Evolutionary conservation across 2,329 filamentous ascomycete genomes (phyloP).

Genomic region (Penicillium thymicola): DNA sequence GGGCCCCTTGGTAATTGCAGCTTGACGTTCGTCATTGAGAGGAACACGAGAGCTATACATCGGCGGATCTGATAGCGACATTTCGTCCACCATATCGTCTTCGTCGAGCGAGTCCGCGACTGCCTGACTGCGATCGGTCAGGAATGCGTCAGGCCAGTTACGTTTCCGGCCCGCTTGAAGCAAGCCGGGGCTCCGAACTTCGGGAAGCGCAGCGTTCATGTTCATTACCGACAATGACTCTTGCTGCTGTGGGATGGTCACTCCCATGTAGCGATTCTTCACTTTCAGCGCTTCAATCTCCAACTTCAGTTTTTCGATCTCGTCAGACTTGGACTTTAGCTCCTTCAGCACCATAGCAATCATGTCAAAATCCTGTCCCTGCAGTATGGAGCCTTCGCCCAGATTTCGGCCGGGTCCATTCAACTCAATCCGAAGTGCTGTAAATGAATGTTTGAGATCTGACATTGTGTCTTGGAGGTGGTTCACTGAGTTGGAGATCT

Average conservation of each 20-base stretch:
- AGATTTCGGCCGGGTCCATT: slow-evolving; percentile 28
- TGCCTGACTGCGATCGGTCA: slow-evolving; percentile 22
- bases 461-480: slow-evolving; percentile 41
- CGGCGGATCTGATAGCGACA: slow-evolving; percentile 21
- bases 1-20: background rate
- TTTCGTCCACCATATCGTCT: slow-evolving; percentile 30
- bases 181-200: slow-evolving; percentile 35
- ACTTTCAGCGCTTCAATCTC: slow-evolving; percentile 39
- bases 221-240: slow-evolving; percentile 3
- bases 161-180: slow-evolving; percentile 35
- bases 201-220: slow-evolving; percentile 19
- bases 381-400: slow-evolving; percentile 18
- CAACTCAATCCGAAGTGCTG: slow-evolving; percentile 36
- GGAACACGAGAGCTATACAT: slow-evolving; percentile 26
- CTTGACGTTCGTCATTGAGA: slow-evolving; percentile 15
- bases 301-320: slow-evolving; percentile 38
- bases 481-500: slow-evolving; percentile 39
- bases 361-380: slow-evolving; percentile 35
- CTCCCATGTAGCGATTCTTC: slow-evolving; percentile 35
- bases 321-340: slow-evolving; percentile 38
- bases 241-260: slow-evolving; percentile 18
- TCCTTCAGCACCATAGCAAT: slow-evolving; percentile 38
- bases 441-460: slow-evolving; percentile 40
- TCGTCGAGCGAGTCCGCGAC: slow-evolving; percentile 36
- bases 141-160: slow-evolving; percentile 30